These are phyloP conservation scores for Gaillardinia entomophila DNA, from an alignment of 805 yeast species.

Conservation along the genomic window DNA sequence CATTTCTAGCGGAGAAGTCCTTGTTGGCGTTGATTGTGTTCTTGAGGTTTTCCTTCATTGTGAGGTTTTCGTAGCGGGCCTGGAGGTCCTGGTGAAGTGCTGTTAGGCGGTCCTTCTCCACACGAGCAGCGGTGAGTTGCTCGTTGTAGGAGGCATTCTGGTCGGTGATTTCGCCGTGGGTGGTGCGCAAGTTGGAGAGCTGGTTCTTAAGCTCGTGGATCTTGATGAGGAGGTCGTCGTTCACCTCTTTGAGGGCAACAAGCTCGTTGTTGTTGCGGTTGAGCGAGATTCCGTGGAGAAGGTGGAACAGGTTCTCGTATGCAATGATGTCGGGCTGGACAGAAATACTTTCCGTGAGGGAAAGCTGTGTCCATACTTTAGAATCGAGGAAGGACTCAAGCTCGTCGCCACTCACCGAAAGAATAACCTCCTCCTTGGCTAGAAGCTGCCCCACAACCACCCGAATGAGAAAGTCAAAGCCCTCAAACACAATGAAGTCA, in stretches of 20 bases:
- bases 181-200: conserved; percentile 22
- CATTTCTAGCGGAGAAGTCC: conserved; percentile 29
- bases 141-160: conserved; percentile 24
- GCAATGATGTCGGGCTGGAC: conserved; percentile 7
- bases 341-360: too few species aligned
- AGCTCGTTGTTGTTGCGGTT: conserved; percentile 34
- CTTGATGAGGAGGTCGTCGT: conserved; percentile 24
- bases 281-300: conserved; percentile 32
- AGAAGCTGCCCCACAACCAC: conserved; percentile 16
- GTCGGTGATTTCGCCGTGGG: conserved; percentile 30
- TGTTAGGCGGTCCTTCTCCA: conserved; percentile 12
- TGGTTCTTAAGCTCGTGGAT: conserved; percentile 21
- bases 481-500: conserved; percentile 36
- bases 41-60: conserved; percentile 32
- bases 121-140: conserved; percentile 14
- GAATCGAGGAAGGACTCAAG: conserved; percentile 5
- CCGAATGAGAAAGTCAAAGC: conserved; percentile 29
- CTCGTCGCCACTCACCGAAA: too few species aligned
- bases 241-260: conserved; percentile 30
- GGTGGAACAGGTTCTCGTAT: conserved; percentile 13
- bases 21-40: conserved; percentile 36
- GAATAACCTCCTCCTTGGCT: conserved; percentile 7
- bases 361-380: conserved; percentile 1
- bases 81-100: conserved; percentile 11
- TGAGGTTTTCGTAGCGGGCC: conserved; percentile 21